These are phyloP conservation scores for Aspergillus brasiliensis DNA, from an alignment of 2,329 filamentous ascomycete genomes.

Conservation along the genomic window DNA sequence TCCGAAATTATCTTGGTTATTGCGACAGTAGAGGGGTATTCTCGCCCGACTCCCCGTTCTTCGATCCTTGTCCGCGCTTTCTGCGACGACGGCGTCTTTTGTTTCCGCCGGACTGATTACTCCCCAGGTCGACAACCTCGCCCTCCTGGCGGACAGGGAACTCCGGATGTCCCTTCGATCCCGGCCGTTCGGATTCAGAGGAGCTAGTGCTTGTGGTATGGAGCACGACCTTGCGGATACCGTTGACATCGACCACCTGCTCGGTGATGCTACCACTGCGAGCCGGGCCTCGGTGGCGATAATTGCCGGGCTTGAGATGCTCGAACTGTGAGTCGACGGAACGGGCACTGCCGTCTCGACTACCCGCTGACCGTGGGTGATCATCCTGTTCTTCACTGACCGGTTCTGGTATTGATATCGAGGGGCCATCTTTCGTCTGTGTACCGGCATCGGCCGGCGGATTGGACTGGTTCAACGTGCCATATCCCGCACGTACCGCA, in stretches of 20 bases:
- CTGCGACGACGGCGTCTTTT: conserved; percentile 33
- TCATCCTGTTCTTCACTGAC: conserved; percentile 36
- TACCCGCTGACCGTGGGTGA: conserved; percentile 22
- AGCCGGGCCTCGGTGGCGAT: conserved; percentile 53
- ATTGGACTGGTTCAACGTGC: conserved; percentile 43
- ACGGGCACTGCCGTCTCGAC: conserved; percentile 24
- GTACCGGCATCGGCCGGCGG: conserved; percentile 23
- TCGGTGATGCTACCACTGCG: conserved; percentile 78
- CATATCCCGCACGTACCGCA: conserved; percentile 60
- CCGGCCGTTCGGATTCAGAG: conserved; percentile 35
- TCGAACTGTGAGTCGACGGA: conserved; percentile 27
- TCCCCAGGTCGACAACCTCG: conserved; percentile 16
- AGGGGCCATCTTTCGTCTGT: conserved; percentile 27
- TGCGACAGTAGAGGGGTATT: conserved; percentile 18
- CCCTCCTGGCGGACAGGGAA: conserved; percentile 17
- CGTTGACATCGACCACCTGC: conserved; percentile 72
- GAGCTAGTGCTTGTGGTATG: conserved; percentile 65
- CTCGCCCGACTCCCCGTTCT: conserved; percentile 13
- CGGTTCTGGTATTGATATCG: conserved; percentile 35
- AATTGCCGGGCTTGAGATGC: conserved; percentile 27
- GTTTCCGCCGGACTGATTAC: conserved; percentile 5
- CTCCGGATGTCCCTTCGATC: conserved; percentile 5
- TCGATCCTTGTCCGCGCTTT: conserved; percentile 18
- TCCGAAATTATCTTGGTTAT: neutral
- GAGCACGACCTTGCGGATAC: conserved; percentile 74